Percentiles rank a stretch among this genome's conserved stretches.
phyloP scores from a whole-genome alignment of 2,329 filamentous ascomycete genomes.

The Geosmithia morbida region DNA sequence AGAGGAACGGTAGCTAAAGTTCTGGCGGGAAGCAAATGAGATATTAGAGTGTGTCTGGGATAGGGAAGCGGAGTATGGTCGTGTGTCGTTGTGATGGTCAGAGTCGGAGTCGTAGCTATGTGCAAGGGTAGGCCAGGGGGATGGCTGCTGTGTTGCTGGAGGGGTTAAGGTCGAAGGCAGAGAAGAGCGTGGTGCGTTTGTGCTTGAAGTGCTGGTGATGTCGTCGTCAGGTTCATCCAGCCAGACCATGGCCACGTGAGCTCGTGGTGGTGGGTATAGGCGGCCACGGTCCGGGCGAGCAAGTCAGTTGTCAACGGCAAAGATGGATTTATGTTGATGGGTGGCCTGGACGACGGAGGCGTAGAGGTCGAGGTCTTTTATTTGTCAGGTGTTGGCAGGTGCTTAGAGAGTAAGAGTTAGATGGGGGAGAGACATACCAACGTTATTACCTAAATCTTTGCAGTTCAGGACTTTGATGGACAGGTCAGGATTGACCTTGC shows the following conservation, averaged over 20 bases:
- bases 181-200: too few relatives aligned
- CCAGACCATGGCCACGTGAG: conserved; percentile 25
- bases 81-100: neutral
- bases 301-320: conserved; percentile 43
- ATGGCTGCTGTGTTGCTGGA: neutral
- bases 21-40: neutral
- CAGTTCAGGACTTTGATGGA: conserved; percentile 56
- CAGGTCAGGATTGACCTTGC: conserved; percentile 63
- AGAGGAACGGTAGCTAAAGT: neutral
- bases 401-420: neutral
- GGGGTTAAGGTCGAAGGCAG: neutral
- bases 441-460: conserved; percentile 51
- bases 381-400: neutral
- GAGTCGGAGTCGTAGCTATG: neutral
- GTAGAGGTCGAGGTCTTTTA: conserved; percentile 57
- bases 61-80: neutral
- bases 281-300: conserved; percentile 12
- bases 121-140: neutral
- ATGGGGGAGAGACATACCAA: conserved; percentile 40
- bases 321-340: conserved; percentile 68
- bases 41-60: neutral
- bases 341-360: conserved; percentile 75
- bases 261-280: conserved; percentile 3
- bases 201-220: neutral
- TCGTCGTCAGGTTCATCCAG: neutral